Evolutionary conservation across 352 stramenopile species (phyloP).

Genomic region (Albugo laibachii): DNA sequence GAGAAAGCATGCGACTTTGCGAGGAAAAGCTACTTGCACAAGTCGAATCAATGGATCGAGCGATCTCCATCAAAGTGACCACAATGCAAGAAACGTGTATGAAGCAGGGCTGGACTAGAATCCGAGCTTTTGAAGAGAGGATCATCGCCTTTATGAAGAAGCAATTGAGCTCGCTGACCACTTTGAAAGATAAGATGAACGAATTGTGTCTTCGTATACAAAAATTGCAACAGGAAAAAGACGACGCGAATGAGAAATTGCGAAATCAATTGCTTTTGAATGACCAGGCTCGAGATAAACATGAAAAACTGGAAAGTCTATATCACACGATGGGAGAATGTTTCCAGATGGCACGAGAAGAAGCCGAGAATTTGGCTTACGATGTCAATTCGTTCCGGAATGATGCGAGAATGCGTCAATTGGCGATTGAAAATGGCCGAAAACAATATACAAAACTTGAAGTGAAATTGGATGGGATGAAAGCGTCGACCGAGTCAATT

Average conservation of each 20-base stretch:
- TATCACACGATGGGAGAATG: too few relatives aligned
- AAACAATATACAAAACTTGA: background rate
- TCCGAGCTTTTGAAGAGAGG: constrained; percentile 3
- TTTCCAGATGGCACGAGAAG: too few relatives aligned
- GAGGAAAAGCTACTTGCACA: constrained; percentile 1
- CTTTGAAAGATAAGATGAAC: constrained; percentile 6
- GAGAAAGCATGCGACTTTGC: too few relatives aligned
- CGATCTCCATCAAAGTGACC: constrained; percentile 1
- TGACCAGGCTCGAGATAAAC: too few relatives aligned
- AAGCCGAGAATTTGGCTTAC: too few relatives aligned
- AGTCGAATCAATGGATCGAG: constrained; percentile 2
- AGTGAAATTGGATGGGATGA: constrained; percentile 15
- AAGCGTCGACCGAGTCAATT: constrained; percentile 16
- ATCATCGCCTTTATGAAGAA: constrained; percentile 4
- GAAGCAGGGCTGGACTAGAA: background rate
- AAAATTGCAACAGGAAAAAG: too few relatives aligned
- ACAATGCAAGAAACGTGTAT: background rate
- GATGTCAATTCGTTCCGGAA: too few relatives aligned
- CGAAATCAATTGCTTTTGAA: too few relatives aligned
- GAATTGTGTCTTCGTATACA: background rate
- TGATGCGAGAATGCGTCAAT: too few relatives aligned
- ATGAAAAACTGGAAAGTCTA: too few relatives aligned
- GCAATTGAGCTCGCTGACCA: constrained; percentile 5
- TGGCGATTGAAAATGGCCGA: too few relatives aligned
- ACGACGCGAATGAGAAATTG: too few relatives aligned